Evolutionary conservation across 352 stramenopile genomes (phyloP).

Genomic region (Pythium aquatile): DNA sequence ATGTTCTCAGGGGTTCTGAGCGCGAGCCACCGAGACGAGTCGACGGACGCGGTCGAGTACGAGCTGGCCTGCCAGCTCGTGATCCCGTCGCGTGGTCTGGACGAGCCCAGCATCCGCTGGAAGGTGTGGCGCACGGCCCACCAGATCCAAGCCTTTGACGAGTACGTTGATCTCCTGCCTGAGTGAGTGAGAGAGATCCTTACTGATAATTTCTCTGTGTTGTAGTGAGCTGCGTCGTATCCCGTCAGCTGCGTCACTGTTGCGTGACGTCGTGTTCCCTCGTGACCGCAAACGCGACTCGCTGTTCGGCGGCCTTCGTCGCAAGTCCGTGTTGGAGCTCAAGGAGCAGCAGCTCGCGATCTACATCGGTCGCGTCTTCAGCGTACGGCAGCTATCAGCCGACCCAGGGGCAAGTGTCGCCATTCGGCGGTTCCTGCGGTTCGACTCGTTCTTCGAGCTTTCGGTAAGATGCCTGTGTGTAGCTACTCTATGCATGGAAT

Average conservation of each 20-base stretch:
- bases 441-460: conserved; percentile 70
- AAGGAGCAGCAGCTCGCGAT: conserved; percentile 71
- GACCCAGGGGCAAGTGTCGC: conserved; percentile 18
- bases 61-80: conserved; percentile 73
- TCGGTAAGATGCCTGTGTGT: conserved; percentile 30
- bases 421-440: conserved; percentile 55
- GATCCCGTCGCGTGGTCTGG: conserved; percentile 42
- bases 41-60: conserved; percentile 61
- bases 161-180: conserved; percentile 35
- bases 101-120: conserved; percentile 76
- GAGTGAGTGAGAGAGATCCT: background rate
- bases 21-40: conserved; percentile 53
- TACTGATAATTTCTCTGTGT: background rate
- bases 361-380: conserved; percentile 54
- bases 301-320: conserved; percentile 65
- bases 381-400: conserved; percentile 3
- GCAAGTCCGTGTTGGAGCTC: conserved; percentile 63
- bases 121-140: conserved; percentile 73
- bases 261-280: conserved; percentile 61
- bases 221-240: conserved; percentile 50
- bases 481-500: background rate
- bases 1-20: conserved; percentile 58
- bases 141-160: conserved; percentile 66
- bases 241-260: conserved; percentile 33
- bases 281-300: conserved; percentile 70